These are phyloP conservation scores for Steccherinum ochraceum DNA, from an alignment of 768 basidiomycete genomes.

Conservation along the genomic window DNA sequence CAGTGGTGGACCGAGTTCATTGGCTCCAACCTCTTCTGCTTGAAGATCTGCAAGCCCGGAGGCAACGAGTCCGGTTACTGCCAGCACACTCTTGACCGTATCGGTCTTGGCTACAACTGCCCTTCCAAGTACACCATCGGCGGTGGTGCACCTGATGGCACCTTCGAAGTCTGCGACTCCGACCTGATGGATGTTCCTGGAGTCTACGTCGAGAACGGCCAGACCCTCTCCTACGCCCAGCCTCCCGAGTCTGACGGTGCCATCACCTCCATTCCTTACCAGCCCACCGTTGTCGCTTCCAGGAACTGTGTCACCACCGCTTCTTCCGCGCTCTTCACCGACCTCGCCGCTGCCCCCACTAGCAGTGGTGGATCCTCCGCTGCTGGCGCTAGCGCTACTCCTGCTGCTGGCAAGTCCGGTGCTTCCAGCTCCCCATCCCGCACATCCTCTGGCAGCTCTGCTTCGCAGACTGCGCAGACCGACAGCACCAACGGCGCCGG, in stretches of 20 bases:
- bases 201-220: constrained; percentile 34
- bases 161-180: constrained; percentile 60
- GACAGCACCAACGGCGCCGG: constrained; percentile 14
- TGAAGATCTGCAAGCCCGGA: constrained; percentile 67
- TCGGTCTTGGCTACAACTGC: constrained; percentile 70
- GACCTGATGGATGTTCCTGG: constrained; percentile 63
- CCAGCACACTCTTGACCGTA: constrained; percentile 69
- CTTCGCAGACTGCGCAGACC: constrained; percentile 2
- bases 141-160: constrained; percentile 50
- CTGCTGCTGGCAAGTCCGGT: background rate
- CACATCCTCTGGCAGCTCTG: constrained; percentile 11
- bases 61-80: constrained; percentile 45
- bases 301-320: constrained; percentile 36
- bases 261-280: constrained; percentile 40
- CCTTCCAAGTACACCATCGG: no score
- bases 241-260: constrained; percentile 41
- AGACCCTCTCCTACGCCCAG: constrained; percentile 37
- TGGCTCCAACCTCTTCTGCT: constrained; percentile 57
- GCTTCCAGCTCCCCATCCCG: constrained; percentile 12
- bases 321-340: constrained; percentile 30
- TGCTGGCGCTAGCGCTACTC: constrained; percentile 5
- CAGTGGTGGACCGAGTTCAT: constrained; percentile 74
- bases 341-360: constrained; percentile 5
- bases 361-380: constrained; percentile 9
- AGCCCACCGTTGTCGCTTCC: constrained; percentile 31